A percentile compares a stretch with the other conserved stretches of the same genome.
phyloP scores from a whole-genome alignment of 2,329 filamentous ascomycete species.

The Chaetomium sp. region DNA sequence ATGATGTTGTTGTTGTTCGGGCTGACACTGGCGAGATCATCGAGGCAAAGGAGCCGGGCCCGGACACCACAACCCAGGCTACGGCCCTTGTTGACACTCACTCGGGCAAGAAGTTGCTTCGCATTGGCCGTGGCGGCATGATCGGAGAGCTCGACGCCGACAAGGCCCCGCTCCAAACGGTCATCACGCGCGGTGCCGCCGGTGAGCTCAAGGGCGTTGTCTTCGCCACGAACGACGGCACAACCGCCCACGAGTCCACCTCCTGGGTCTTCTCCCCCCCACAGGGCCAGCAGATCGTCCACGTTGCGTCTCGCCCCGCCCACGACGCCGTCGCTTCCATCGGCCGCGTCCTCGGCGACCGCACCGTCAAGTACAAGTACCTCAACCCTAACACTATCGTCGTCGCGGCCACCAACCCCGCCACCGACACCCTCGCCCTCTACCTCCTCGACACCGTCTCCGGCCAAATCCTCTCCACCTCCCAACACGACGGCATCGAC shows the following conservation, averaged over 20 bases:
- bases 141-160: constrained; percentile 40
- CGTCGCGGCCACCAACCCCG: constrained; percentile 60
- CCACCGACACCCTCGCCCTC: constrained; percentile 55
- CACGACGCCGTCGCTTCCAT: constrained; percentile 92
- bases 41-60: constrained; percentile 36
- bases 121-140: constrained; percentile 45
- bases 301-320: constrained; percentile 59
- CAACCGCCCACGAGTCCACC: constrained; percentile 39
- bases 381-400: constrained; percentile 81
- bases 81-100: constrained; percentile 48
- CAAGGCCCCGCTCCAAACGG: constrained; percentile 43
- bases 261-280: constrained; percentile 70
- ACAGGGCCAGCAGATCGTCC: constrained; percentile 59
- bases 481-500: constrained; percentile 68
- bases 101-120: constrained; percentile 47
- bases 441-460: constrained; percentile 83
- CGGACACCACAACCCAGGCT: constrained; percentile 36
- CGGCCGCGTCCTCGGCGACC: constrained; percentile 83
- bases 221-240: constrained; percentile 38
- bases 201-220: constrained; percentile 50
- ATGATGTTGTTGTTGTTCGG: constrained; percentile 54
- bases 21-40: constrained; percentile 47
- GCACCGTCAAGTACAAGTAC: constrained; percentile 96
- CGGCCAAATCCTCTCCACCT: constrained; percentile 68
- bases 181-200: constrained; percentile 46